Base-by-base conservation (phyloP, 2,329 filamentous ascomycete species). In the Cladosporium sp. region DNA sequence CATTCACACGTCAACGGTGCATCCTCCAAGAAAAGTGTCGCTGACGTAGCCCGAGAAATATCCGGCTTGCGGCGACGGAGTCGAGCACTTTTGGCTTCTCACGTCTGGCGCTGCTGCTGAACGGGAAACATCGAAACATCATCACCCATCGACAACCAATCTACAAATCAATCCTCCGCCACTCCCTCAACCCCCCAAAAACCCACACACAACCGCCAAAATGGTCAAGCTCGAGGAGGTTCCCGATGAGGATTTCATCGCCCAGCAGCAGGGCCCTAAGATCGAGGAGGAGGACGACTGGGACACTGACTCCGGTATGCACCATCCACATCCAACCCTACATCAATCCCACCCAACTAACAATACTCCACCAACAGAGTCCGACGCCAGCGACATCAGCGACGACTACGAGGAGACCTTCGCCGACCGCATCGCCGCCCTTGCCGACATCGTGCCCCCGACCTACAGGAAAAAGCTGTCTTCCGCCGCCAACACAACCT, bases 181-280 rank as follows among this genome's bases (percentile, higher is more conserved):
- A 12, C 52, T 32, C 21, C 34, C 30, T 28, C 55, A 58, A 38
- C n/a, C 41, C 49, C 34, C 14, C 36, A 52, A 47, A 15, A 36
- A 49, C 51, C 11, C 59, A 62, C 61, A 63, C 55, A 44, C 47
- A 51, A 59, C 30, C 65, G 65, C 66, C 81, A 89, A 80, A 75
- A 97, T 98, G 94, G 94, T 98, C 80, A 92, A 94, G 82, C 92
- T 98, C 78, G 92, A 92, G 78, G 94, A 98, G 85, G 94, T 98
- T 77, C 90, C 96, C 78, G 94, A 98, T 79, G 93, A 97, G 86
- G 92, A 96, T 82, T 96, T 97, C 85, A 85, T 90, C 82, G 84
- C 87, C 79, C 83, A 86, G 73, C 89, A 90, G 80, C 82, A 85
- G 72, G 89, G 90, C 75, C 52, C 52, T 12, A 55, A 55, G 52